Evolutionary conservation across 345 rosid genomes (phyloP), one percentile per base, ranked within the genome.

Genomic region (Brassica nigra): DNA sequence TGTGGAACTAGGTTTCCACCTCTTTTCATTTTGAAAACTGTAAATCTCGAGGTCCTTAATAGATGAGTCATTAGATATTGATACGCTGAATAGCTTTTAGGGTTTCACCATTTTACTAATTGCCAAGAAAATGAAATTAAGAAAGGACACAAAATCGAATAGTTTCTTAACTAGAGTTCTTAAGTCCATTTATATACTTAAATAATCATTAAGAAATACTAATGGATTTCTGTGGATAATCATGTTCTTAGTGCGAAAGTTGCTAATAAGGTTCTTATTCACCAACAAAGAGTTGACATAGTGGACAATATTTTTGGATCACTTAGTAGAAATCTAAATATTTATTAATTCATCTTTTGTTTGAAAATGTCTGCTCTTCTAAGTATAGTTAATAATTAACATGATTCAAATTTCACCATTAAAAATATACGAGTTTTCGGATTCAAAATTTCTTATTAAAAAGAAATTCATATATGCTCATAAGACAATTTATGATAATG

Each of bases 1-100:
- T 70, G 29, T 70, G 59, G 73, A 71, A 71, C 55, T 81, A 58
- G 33, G 37, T 78, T 59, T 73, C 11, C 20, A 37, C n/a, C n/a
- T 42, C 14, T 42, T 9, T 55, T 23, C 12, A 2, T 31, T 8
- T 70, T 0, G 0, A 4, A 66, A 20, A 16, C 18, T 70, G 37
- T 69, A 42, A 71, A 78, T 71, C 59, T 78, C 27, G 27, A 23
- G 27, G 27, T 23, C 2, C 27, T 23, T 23, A 23, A 23, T n/a
- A 36, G 47, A 39, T 9, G 44, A 39, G 47, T 39, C 47, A 39
- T 39, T 39, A 12, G 47, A 8, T 39, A 8, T 23, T 23, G 65
- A 27, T 10, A 63, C 10, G 71, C n/a, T 71, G 1, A 18, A 23
- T 1, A 71, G 42, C 44, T 31, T 54, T 79, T 68, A 73, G 77